Percentiles rank a stretch among this genome's conserved stretches.
Conservation (phyloP, 345 rosid species). For the Gossypium rotundifolium region DNA sequence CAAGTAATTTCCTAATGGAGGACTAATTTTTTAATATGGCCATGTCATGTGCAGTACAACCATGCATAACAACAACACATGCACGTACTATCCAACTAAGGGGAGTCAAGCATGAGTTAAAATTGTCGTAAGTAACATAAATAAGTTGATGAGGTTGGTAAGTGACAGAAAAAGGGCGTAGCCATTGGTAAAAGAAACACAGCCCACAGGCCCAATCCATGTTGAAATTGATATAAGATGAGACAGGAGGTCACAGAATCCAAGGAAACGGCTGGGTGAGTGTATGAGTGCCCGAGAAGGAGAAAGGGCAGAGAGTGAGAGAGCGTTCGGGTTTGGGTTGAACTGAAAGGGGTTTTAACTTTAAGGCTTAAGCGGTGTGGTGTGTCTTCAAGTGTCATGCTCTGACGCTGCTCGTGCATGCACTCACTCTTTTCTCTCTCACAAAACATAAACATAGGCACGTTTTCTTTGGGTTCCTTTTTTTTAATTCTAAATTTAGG, state of each 20-base stretch:
- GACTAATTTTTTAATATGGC: too few relatives aligned
- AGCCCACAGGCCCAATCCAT: background rate
- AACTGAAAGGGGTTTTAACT: background rate
- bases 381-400: conserved; percentile 75
- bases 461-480: background rate
- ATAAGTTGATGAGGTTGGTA: too few relatives aligned
- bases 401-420: conserved; percentile 32
- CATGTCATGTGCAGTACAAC: too few relatives aligned
- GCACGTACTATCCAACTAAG: too few relatives aligned
- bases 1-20: too few relatives aligned
- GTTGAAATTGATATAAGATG: background rate
- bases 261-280: conserved; percentile 23
- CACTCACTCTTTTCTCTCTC: conserved; percentile 32
- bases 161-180: too few relatives aligned
- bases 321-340: background rate
- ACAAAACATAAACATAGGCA: conserved; percentile 3
- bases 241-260: conserved; percentile 21
- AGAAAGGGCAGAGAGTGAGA: background rate
- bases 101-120: too few relatives aligned
- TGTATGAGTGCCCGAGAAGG: conserved; percentile 19
- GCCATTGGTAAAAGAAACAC: background rate
- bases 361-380: conserved; percentile 25
- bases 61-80: too few relatives aligned
- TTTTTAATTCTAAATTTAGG: background rate
- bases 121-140: too few relatives aligned